Base-by-base conservation (phyloP, 257 asterid genomes). In the Agastache rugosa region DNA sequence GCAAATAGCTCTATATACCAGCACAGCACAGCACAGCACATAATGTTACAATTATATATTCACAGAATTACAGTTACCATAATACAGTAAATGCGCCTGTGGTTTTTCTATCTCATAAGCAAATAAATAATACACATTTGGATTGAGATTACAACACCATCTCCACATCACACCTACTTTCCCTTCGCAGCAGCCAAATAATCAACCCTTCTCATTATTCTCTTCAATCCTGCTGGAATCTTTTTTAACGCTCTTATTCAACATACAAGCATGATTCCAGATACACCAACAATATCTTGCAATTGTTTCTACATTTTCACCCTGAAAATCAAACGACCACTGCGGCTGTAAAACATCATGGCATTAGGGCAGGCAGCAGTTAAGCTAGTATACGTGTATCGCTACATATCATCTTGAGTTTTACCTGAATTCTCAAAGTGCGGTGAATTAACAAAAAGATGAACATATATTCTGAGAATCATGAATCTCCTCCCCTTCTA, bases 401-500 rank as follows among this genome's bases (percentile, higher is more conserved):
- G 17, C 5, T 35, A 31, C 16, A 15, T 37, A 17, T 35, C 25
- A 20, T 22, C 5, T 47, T 45, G 44, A 51, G 64, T 47, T 6
- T 67, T 69, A 86, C 94, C 92, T 74, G 83, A 83, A 79, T 85
- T 83, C 87, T 78, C 86, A 81, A 58, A 81, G 87, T 77, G 72
- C 72, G 63, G 19, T 20, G 29, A 63, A 77, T 74, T 74, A 75
- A 85, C 82, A 87, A 73, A 63, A 35, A 23, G 68, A 75, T 59
- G 63, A 42, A 58, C 31, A 51, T 31, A 73, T 51, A 69, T 73
- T 78, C 73, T 14, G 65, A 20, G 74, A 59, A 65, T 93, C 91
- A 88, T 51, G 89, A 87, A 84, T 87, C 96, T 45, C 80, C 79
- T 81, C 78, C 93, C 75, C 90, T 77, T 75, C 83, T 56, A 64